Percentiles rank a stretch among this genome's conserved stretches.
Evolutionary conservation across 768 basidiomycete species (phyloP).

Genomic region (Mycena belliarum): DNA sequence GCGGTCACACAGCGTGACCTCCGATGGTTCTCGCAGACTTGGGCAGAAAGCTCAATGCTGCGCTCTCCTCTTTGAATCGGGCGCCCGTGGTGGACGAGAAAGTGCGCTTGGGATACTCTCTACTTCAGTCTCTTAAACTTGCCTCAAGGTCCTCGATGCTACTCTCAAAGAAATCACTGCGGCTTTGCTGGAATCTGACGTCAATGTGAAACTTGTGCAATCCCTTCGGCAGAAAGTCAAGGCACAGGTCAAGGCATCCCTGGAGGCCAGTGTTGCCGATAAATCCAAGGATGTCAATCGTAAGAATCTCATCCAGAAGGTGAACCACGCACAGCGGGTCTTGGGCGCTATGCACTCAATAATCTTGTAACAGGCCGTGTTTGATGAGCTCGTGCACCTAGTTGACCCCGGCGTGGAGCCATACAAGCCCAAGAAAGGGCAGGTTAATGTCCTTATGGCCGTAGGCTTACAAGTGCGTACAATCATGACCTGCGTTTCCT

Average conservation of each 20-base stretch:
- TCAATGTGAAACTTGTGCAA: constrained; percentile 95
- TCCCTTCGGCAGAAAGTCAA: constrained; percentile 88
- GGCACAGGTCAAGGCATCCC: constrained; percentile 78
- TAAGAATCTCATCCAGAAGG: constrained; percentile 92
- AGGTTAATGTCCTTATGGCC: constrained; percentile 94
- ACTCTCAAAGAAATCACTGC: constrained; percentile 94
- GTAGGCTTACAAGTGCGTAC: constrained; percentile 85
- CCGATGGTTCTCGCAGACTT: constrained; percentile 94
- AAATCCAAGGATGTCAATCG: constrained; percentile 79
- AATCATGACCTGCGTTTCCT: background rate
- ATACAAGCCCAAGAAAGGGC: constrained; percentile 95
- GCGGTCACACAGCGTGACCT: background rate
- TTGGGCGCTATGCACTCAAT: background rate
- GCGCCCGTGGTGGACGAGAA: constrained; percentile 91
- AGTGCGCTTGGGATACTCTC: constrained; percentile 41
- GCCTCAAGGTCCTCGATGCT: constrained; percentile 81
- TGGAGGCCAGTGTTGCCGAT: constrained; percentile 65
- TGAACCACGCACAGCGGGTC: constrained; percentile 29
- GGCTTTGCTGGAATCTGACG: constrained; percentile 93
- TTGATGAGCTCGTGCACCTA: constrained; percentile 91
- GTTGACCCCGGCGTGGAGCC: constrained; percentile 96
- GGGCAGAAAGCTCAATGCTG: constrained; percentile 90
- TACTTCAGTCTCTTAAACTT: background rate
- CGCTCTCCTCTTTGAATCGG: constrained; percentile 85
- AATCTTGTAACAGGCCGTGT: constrained; percentile 70